A percentile compares a stretch with the other conserved stretches of the same genome.
Evolutionary conservation across 176 grass and related monocot genomes (phyloP).

Genomic region (Saccharum officinarum): DNA sequence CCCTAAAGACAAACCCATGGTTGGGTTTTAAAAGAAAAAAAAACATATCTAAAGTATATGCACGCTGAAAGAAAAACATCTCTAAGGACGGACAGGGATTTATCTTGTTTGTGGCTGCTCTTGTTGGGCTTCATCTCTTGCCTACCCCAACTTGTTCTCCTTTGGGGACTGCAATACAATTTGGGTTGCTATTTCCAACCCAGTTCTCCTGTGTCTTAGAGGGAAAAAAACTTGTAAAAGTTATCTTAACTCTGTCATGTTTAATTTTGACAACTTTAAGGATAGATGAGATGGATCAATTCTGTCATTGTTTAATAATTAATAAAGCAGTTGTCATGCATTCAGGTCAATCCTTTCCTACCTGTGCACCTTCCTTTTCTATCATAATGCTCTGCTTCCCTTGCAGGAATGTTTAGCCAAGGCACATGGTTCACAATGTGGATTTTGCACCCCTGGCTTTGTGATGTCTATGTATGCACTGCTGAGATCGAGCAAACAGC

Average conservation of each 20-base stretch:
- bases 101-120: not conserved
- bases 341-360: not conserved
- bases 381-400: slow-evolving; percentile 18
- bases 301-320: slow-evolving; percentile 4
- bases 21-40: not conserved
- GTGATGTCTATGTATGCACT: slow-evolving; percentile 97
- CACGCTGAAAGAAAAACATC: not conserved
- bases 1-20: not conserved
- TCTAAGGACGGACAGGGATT: not conserved
- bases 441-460: slow-evolving; percentile 99
- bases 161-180: not conserved
- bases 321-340: not conserved
- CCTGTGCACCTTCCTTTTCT: not conserved
- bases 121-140: not conserved
- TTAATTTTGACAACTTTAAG: not conserved
- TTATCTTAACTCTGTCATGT: not conserved
- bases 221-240: not conserved
- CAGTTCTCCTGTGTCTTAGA: not conserved
- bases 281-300: slow-evolving; percentile 10
- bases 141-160: not conserved
- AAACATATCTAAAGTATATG: not conserved
- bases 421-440: slow-evolving; percentile 96
- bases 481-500: slow-evolving; percentile 76
- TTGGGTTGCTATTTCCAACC: not conserved
- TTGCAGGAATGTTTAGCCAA: slow-evolving; percentile 83